Evolutionary conservation across 2,329 filamentous ascomycete species (phyloP), one percentile per base, ranked within the genome.

Genomic region (Fusarium penzigii): DNA sequence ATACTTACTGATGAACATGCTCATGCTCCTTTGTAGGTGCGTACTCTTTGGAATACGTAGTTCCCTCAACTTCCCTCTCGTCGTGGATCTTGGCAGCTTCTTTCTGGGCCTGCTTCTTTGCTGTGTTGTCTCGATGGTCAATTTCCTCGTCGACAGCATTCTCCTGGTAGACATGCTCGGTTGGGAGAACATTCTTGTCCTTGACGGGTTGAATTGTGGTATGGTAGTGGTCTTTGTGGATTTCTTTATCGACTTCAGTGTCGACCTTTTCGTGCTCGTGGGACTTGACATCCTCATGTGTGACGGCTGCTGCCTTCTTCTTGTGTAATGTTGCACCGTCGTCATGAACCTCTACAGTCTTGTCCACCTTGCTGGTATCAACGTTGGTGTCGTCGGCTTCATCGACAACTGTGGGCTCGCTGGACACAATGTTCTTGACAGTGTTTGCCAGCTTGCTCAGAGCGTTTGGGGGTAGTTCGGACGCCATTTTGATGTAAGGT

Each of bases 201-300:
- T 57, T 57, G 1, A 57, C 53, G 2, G 55, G 55, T 16, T 57
- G 55, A 3, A 57, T 46, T 4, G 55, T 57, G 1, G 55, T 57
- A 29, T 57, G 55, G 25, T 51, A 57, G 1, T 57, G 55, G 1
- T 57, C 55, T 2, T 57, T 49, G 29, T 57, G 55, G 6, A 57
- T 36, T 39, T 57, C 55, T 14, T 57, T 49, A 5, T 57, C 55
- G 7, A 57, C 16, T 17, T 43, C 40, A 6, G 55, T 57, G 14
- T 57, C 54, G 12, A 57, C 54, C 39, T 44, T 39, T 36, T 57
- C 54, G 14, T 57, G 55, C 12, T 57, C 40, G 17, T 57, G 55
- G 5, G 54, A 54, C 45, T 57, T 57, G 41, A 57, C 54, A 1
- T 57, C 55, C 16, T 57, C 55, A 46, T 57, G 55, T 0, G 53